Evolutionary conservation across 768 basidiomycete genomes (phyloP), one percentile per base, ranked within the genome.

Genomic region (Boletus rubescentipes): DNA sequence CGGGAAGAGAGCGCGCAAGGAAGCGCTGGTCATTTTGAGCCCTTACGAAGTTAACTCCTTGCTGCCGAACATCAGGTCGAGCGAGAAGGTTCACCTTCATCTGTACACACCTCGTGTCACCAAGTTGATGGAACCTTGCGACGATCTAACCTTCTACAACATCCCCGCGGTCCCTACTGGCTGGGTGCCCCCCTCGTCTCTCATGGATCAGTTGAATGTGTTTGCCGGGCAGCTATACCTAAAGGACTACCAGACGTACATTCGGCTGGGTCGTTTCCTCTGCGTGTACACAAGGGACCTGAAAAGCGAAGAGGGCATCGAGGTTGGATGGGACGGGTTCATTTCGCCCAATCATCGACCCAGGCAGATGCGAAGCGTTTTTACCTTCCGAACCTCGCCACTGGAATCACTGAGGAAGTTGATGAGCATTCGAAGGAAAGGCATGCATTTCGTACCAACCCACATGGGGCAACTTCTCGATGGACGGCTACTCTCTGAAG

Each of bases 391-490:
- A n/a, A 23, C 49, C n/a, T 74, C 72, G 21, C 78, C 76, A 5
- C 18, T 79, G 1, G 38, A 52, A 10, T 65, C 68, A 12, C 21
- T 72, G 46, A 57, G 48, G 37, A 48, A 21, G 6, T 41, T 69
- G 41, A 49, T 66, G 8, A 18, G 53, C 11, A 52, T 72, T 37
- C 70, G 77, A 7, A 69, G 77, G 60, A 80, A 76, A 49, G 77
- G 76, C 6, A 60, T 70, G 62, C 52, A 60, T 11, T 80, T 69
- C 55, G 43, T 58, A 14, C 44, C 44, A 34, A 79, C 78, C 5
- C 77, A 80, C 53, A 60, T 78, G 59, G 78, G 79, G 2, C 72
- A 72, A 40, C 63, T 79, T 29, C 37, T 79, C 26, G 55, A 67
- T 37, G 68, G 62, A 26, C 61, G 62, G 21, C 20, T 52, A 2